phyloP scores from a whole-genome alignment of 257 asterid species.

The Penstemon davidsonii region DNA sequence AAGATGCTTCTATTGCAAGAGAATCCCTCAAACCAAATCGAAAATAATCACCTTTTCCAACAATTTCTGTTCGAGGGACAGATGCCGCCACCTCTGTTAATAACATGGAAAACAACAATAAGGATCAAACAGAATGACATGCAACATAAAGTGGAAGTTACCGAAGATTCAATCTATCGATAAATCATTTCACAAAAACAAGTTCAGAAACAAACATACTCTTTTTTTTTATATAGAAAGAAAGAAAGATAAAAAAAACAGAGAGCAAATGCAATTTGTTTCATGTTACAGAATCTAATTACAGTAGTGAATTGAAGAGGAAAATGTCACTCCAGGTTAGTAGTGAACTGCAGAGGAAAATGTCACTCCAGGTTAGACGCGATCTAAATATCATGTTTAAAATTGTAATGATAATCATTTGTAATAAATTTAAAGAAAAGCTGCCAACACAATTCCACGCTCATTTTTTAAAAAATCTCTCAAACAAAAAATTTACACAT shows the following conservation, averaged over 20 bases:
- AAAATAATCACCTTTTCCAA: slow-evolving; percentile 89
- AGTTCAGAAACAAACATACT: no score
- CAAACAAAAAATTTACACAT: not conserved
- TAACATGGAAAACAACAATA: slow-evolving; percentile 16
- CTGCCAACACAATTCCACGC: not conserved
- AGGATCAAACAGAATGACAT: slow-evolving; percentile 13
- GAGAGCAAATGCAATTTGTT: slow-evolving; percentile 1
- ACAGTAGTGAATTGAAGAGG: slow-evolving; percentile 7
- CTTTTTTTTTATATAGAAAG: no score
- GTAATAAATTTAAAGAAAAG: no score
- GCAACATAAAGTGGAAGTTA: slow-evolving; percentile 1
- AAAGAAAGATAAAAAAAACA: no score
- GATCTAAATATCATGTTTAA: slow-evolving; percentile 1
- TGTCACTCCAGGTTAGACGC: not conserved
- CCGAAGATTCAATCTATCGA: no score
- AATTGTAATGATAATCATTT: not conserved
- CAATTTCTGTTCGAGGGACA: slow-evolving; percentile 73
- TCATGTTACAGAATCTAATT: slow-evolving; percentile 9
- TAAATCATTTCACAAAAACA: no score
- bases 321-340: slow-evolving; percentile 5
- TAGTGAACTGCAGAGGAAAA: not conserved
- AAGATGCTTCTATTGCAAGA: slow-evolving; percentile 94
- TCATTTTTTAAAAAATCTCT: not conserved
- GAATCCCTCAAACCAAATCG: slow-evolving; percentile 98
- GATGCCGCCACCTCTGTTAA: slow-evolving; percentile 84